Evolutionary conservation across 768 basidiomycete genomes (phyloP).

Genomic region (Boletellus sp.): DNA sequence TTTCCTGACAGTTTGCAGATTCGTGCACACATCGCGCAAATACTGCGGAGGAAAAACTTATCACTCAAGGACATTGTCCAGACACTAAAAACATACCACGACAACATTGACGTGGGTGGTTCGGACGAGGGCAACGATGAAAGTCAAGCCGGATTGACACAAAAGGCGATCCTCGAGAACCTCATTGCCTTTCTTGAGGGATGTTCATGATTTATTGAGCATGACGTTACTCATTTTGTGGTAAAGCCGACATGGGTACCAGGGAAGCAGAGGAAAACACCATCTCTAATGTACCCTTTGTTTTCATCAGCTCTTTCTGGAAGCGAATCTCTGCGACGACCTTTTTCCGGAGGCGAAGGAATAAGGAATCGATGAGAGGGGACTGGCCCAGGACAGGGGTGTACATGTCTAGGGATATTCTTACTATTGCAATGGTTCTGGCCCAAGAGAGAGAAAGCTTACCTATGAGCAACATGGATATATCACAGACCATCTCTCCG

Average conservation of each 20-base stretch:
- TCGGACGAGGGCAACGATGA: constrained; percentile 27
- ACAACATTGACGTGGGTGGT: constrained; percentile 63
- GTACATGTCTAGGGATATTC: constrained; percentile 72
- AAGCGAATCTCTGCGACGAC: constrained; percentile 84
- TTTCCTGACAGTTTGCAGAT: constrained; percentile 49
- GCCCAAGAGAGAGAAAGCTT: constrained; percentile 24
- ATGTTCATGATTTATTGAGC: constrained; percentile 15
- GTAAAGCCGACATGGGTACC: constrained; percentile 14
- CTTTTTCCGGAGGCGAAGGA: constrained; percentile 78
- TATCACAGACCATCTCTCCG: constrained; percentile 82
- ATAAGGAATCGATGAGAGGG: constrained; percentile 83
- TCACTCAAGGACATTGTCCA: constrained; percentile 66
- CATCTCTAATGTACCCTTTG: constrained; percentile 90
- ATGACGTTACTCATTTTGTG: constrained; percentile 12
- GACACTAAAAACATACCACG: constrained; percentile 67
- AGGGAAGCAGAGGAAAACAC: constrained; percentile 60
- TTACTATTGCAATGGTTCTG: constrained; percentile 3
- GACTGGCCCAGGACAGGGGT: constrained; percentile 89
- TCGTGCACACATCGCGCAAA: constrained; percentile 65
- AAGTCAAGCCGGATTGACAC: constrained; percentile 43
- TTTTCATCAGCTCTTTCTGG: constrained; percentile 78
- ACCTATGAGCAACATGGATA: constrained; percentile 83
- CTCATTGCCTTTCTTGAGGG: constrained; percentile 60
- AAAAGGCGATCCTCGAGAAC: constrained; percentile 64
- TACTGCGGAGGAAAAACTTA: constrained; percentile 72